Conservation (phyloP, 129 eudicot genomes). For the Lonicera japonica region DNA sequence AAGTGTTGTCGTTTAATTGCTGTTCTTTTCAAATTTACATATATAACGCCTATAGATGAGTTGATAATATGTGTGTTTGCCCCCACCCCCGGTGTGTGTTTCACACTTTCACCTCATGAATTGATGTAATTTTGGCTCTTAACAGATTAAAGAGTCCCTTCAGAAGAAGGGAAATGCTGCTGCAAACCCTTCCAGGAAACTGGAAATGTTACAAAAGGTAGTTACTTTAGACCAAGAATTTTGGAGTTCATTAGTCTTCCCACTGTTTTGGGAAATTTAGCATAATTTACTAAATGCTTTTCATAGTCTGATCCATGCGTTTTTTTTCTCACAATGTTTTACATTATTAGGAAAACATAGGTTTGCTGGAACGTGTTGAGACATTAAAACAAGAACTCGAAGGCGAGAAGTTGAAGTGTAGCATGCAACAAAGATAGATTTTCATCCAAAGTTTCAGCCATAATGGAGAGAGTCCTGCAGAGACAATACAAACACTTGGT, state of each 20-base stretch:
- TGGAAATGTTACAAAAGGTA: constrained; percentile 75
- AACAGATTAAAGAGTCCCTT: constrained; percentile 45
- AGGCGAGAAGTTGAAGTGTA: constrained; percentile 71
- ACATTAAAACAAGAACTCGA: constrained; percentile 79
- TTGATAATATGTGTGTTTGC: not conserved
- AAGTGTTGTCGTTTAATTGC: not conserved
- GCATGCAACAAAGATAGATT: constrained; percentile 32
- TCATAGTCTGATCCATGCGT: not conserved
- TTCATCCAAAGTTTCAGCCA: not conserved
- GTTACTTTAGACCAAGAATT: not conserved
- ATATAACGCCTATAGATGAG: not conserved
- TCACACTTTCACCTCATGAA: not conserved
- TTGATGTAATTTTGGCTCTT: constrained; percentile 1
- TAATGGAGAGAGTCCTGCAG: not conserved
- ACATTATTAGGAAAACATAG: constrained; percentile 61
- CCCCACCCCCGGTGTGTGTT: too few relatives aligned
- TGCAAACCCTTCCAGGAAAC: constrained; percentile 27
- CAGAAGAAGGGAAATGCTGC: constrained; percentile 19
- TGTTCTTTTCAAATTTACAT: not conserved
- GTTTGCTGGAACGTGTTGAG: constrained; percentile 73
- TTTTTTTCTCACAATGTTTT: not conserved
- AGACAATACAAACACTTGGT: not conserved
- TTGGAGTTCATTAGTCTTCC: not conserved
- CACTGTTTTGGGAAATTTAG: not conserved
- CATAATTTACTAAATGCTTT: not conserved